Percentiles rank a stretch among this genome's conserved stretches.
Conservation (phyloP, 129 eudicot genomes). For the Chrysanthemum lavandulifolium region DNA sequence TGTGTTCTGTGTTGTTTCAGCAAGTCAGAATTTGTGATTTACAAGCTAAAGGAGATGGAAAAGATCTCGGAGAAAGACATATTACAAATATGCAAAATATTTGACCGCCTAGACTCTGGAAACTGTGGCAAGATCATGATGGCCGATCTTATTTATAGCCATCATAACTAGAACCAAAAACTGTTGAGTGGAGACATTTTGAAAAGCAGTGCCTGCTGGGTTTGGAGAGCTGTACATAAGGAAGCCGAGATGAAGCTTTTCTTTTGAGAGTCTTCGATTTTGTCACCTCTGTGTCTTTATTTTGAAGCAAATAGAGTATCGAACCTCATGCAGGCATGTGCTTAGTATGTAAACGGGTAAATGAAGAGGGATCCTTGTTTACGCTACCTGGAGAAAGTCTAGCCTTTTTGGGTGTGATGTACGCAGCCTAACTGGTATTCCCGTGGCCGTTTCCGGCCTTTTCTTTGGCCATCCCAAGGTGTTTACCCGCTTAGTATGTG, state of each 20-base stretch:
- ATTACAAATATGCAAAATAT: constrained; percentile 61
- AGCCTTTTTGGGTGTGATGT: too few relatives aligned
- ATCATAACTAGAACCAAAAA: constrained; percentile 16
- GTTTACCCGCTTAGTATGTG: too few relatives aligned
- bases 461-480: too few relatives aligned
- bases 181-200: not conserved
- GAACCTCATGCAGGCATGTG: not conserved
- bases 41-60: constrained; percentile 90
- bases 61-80: constrained; percentile 79
- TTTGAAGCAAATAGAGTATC: not conserved
- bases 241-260: not conserved
- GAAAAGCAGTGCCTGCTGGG: constrained; percentile 7
- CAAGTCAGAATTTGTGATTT: constrained; percentile 78
- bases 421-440: too few relatives aligned
- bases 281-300: not conserved
- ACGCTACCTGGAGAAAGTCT: not conserved
- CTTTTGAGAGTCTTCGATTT: not conserved
- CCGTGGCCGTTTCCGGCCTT: too few relatives aligned
- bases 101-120: constrained; percentile 68
- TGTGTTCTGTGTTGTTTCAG: constrained; percentile 34
- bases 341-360: not conserved
- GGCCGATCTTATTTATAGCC: constrained; percentile 62
- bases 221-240: constrained; percentile 11
- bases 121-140: constrained; percentile 76
- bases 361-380: not conserved